Evolutionary conservation across 257 asterid species (phyloP).

Genomic region (Scutellaria minor): DNA sequence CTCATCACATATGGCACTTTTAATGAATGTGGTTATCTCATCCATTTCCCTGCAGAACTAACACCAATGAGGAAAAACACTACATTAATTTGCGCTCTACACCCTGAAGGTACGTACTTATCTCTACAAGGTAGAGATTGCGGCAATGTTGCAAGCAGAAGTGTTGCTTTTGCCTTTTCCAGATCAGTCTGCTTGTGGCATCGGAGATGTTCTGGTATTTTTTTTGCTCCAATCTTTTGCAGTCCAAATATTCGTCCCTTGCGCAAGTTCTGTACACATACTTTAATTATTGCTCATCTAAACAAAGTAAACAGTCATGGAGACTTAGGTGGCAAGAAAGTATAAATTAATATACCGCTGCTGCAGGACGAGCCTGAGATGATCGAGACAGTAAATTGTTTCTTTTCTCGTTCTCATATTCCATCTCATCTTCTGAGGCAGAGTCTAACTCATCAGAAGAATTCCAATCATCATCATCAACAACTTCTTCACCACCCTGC

Average conservation of each 20-base stretch:
- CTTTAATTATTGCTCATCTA: conserved; percentile 36
- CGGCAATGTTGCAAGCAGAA: conserved; percentile 86
- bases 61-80: conserved; percentile 29
- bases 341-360: conserved; percentile 65
- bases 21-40: conserved; percentile 80
- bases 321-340: conserved; percentile 24
- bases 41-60: conserved; percentile 76
- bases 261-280: conserved; percentile 64
- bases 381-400: conserved; percentile 42
- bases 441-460: conserved; percentile 56
- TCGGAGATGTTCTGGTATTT: conserved; percentile 88
- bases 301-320: conserved; percentile 33
- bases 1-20: conserved; percentile 88
- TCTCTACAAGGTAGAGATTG: conserved; percentile 89
- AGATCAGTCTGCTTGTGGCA: conserved; percentile 84
- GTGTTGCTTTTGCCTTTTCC: conserved; percentile 89
- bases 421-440: conserved; percentile 60
- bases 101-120: conserved; percentile 57
- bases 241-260: conserved; percentile 80
- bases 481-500: conserved; percentile 73
- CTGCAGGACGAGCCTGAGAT: conserved; percentile 60
- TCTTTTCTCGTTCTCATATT: conserved; percentile 56
- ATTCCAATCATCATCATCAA: conserved; percentile 67
- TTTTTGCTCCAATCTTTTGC: conserved; percentile 86
- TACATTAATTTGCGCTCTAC: neutral